Conservation (phyloP, 345 rosid genomes). For the Eucalyptus brandiana region DNA sequence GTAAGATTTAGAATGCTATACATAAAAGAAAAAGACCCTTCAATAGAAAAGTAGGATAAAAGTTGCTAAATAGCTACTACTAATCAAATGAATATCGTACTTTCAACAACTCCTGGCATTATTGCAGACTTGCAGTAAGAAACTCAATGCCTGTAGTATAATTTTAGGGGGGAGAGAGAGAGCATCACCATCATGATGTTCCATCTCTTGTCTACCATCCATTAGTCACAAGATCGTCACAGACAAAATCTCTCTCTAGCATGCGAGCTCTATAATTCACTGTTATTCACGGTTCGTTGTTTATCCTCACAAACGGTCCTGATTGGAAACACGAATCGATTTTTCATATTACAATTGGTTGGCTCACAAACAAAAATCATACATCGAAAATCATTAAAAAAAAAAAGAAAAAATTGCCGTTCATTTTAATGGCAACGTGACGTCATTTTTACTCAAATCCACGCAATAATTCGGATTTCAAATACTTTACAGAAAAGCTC, state of each 20-base stretch:
- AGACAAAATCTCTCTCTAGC: neutral
- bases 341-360: neutral
- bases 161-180: neutral
- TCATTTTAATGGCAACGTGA: accelerated
- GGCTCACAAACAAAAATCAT: neutral
- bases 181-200: neutral
- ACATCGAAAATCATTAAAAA: neutral
- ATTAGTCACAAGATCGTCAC: neutral
- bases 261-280: neutral
- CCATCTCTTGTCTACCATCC: neutral
- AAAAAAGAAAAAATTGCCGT: too few relatives aligned
- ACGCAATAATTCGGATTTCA: neutral
- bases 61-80: neutral
- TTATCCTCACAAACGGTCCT: neutral
- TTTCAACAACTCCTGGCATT: neutral
- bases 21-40: neutral
- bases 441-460: neutral
- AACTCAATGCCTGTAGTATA: neutral
- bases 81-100: neutral
- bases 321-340: neutral
- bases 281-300: neutral
- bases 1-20: neutral
- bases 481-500: neutral
- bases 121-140: neutral
- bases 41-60: neutral